These are phyloP conservation scores for Tulasnella calospora DNA, from an alignment of 768 basidiomycete species.

Conservation along the genomic window DNA sequence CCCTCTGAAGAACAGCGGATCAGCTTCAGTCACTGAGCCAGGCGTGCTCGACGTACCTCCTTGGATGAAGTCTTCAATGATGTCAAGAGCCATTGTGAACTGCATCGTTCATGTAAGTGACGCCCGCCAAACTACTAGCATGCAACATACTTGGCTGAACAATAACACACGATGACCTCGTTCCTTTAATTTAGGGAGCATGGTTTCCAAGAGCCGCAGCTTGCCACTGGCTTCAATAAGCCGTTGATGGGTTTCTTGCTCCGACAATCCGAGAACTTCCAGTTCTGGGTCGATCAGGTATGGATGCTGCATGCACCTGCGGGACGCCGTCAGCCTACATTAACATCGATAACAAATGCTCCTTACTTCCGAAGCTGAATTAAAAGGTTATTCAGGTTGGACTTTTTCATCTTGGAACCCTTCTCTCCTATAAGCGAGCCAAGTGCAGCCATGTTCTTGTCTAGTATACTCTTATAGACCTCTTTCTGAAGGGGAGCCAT, in stretches of 20 bases:
- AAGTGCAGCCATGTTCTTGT: conserved; percentile 68
- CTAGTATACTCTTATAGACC: conserved; percentile 79
- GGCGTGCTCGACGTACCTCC: conserved; percentile 38
- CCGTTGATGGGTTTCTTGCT: conserved; percentile 64
- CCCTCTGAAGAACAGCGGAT: conserved; percentile 45
- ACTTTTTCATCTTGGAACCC: conserved; percentile 36
- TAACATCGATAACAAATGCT: conserved; percentile 19
- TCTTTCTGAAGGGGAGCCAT: conserved; percentile 83
- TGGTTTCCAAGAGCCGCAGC: conserved; percentile 64
- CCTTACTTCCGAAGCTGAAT: conserved; percentile 84
- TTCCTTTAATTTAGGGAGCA: conserved; percentile 78
- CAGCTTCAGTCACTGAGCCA: neutral
- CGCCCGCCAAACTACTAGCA: neutral
- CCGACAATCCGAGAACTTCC: conserved; percentile 59
- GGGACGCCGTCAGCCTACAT: neutral
- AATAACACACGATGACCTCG: conserved; percentile 84
- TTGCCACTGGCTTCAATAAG: conserved; percentile 84
- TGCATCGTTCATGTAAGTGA: conserved; percentile 35
- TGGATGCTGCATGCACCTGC: conserved; percentile 84
- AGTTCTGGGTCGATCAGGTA: conserved; percentile 78
- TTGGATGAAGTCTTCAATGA: conserved; percentile 80
- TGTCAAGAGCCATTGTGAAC: conserved; percentile 83
- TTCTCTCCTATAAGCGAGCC: conserved; percentile 45
- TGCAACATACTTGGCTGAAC: conserved; percentile 71
- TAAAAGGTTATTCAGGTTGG: conserved; percentile 70